Evolutionary conservation across 257 asterid genomes (phyloP).

Genomic region (Nemophila menziesii): DNA sequence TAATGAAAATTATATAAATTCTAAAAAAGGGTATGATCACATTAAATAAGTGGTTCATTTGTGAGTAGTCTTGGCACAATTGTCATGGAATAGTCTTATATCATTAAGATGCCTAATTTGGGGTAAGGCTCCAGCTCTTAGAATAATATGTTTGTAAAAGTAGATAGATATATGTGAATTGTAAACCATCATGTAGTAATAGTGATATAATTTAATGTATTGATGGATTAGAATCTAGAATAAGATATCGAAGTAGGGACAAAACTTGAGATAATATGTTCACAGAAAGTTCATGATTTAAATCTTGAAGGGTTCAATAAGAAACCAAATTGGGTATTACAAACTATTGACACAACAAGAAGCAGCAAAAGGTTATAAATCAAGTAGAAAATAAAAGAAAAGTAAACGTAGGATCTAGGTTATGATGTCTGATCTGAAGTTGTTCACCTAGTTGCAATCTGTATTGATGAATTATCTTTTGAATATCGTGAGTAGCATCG

Average conservation of each 20-base stretch:
- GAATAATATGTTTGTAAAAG: constrained; percentile 3
- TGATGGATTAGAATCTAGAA: constrained; percentile 55
- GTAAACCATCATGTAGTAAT: too few species aligned
- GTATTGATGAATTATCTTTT: constrained; percentile 42
- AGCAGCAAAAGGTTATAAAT: constrained; percentile 9
- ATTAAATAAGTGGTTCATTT: constrained; percentile 59
- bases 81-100: constrained; percentile 49
- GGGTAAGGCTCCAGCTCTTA: constrained; percentile 95
- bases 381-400: constrained; percentile 10
- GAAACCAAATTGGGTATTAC: constrained; percentile 68
- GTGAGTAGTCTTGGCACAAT: constrained; percentile 57
- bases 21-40: constrained; percentile 39
- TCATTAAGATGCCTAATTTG: constrained; percentile 38
- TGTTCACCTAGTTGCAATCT: constrained; percentile 66
- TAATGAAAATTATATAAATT: too few species aligned
- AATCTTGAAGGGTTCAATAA: constrained; percentile 39
- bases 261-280: constrained; percentile 36
- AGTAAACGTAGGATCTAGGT: too few species aligned
- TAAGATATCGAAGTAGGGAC: constrained; percentile 62
- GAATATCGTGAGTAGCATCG: constrained; percentile 46
- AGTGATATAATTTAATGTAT: constrained; percentile 55
- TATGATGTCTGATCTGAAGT: constrained; percentile 57
- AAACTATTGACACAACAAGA: constrained; percentile 38
- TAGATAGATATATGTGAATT: too few species aligned
- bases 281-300: constrained; percentile 24